Evolutionary conservation across 331 rosid genomes (phyloP).

Genomic region (Cydonia oblonga): DNA sequence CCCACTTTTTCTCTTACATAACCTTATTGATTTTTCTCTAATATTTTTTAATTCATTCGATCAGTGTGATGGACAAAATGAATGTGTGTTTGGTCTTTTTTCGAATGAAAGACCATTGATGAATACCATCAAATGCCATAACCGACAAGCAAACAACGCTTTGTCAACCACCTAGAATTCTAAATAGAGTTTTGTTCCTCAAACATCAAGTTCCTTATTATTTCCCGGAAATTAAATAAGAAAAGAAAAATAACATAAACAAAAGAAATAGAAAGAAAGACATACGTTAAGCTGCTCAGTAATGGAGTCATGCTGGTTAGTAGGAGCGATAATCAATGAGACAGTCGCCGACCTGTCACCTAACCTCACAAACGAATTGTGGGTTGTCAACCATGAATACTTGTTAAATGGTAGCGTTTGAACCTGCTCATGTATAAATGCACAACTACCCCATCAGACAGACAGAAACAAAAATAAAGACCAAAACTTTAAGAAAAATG

Average conservation of each 20-base stretch:
- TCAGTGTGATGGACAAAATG: too few species aligned
- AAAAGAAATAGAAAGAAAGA: neutral
- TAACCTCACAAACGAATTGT: conserved; percentile 61
- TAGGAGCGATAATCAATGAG: conserved; percentile 45
- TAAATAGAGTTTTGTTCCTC: neutral
- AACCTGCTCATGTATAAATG: conserved; percentile 25
- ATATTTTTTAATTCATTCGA: too few species aligned
- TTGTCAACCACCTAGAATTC: neutral
- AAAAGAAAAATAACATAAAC: neutral
- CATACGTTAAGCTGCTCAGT: conserved; percentile 72
- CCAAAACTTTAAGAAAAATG: neutral
- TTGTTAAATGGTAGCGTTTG: conserved; percentile 59
- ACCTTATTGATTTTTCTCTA: too few species aligned
- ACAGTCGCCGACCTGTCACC: conserved; percentile 59
- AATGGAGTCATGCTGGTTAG: conserved; percentile 73
- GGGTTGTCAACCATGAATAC: conserved; percentile 81
- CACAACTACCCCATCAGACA: neutral
- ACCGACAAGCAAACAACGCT: neutral
- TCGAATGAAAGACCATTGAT: neutral
- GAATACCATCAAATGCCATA: neutral
- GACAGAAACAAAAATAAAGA: neutral
- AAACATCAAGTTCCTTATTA: neutral
- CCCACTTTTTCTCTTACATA: too few species aligned
- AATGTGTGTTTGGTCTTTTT: neutral
- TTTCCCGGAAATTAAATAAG: neutral